Conservation (phyloP, 768 basidiomycete genomes). For the Melanogaster broomeanus region DNA sequence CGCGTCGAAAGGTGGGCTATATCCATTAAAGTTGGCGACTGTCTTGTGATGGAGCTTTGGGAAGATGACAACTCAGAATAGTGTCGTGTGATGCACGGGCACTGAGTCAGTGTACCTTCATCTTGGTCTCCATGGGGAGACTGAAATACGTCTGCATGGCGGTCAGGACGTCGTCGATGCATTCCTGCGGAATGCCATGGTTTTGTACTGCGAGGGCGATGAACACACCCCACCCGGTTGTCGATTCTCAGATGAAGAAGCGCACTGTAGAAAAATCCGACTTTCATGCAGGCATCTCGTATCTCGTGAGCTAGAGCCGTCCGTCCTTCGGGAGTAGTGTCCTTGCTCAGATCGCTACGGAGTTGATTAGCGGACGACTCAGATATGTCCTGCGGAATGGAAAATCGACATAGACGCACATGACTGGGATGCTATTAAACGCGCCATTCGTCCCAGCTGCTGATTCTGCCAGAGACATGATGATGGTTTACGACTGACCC, state of each 20-base stretch:
- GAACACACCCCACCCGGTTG: slow-evolving; percentile 13
- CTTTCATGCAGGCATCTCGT: too few relatives aligned
- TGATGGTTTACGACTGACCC: too few relatives aligned
- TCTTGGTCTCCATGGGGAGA: slow-evolving; percentile 61
- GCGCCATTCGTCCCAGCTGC: slow-evolving; percentile 18
- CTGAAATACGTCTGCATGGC: slow-evolving; percentile 68
- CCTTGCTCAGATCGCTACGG: slow-evolving; percentile 21
- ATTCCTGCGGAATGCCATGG: slow-evolving; percentile 64
- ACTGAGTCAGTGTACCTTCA: slow-evolving; percentile 47
- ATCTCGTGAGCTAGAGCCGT: too few relatives aligned
- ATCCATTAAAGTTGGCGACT: slow-evolving; percentile 74
- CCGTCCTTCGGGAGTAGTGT: slow-evolving; percentile 33
- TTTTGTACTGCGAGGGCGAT: slow-evolving; percentile 61
- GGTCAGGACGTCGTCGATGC: slow-evolving; percentile 46
- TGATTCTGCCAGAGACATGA: slow-evolving; percentile 21
- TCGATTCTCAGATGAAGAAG: neutral
- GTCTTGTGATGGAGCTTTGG: slow-evolving; percentile 67
- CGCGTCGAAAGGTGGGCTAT: slow-evolving; percentile 65
- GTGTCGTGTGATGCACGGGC: neutral
- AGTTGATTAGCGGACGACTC: neutral
- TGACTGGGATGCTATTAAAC: slow-evolving; percentile 25
- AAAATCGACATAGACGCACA: slow-evolving; percentile 16
- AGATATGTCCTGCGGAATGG: too few relatives aligned
- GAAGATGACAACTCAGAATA: slow-evolving; percentile 22
- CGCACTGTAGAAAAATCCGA: slow-evolving; percentile 86